phyloP scores from a whole-genome alignment of 2,329 filamentous ascomycete species.

The Exophiala sp. region DNA sequence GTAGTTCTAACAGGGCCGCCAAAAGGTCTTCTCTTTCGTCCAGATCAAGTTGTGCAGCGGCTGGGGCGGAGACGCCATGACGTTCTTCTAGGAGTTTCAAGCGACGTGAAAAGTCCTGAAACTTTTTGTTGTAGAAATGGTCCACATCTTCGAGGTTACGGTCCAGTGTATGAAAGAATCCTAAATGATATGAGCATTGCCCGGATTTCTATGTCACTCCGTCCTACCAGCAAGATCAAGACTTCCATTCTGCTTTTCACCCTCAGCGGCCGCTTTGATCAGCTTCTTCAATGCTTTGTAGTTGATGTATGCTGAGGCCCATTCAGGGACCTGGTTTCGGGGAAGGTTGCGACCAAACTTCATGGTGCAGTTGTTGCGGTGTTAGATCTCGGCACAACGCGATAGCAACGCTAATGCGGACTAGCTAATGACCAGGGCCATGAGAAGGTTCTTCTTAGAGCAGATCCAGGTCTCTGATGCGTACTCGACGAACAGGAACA shows the following conservation, averaged over 20 bases:
- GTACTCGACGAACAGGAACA: constrained; percentile 25
- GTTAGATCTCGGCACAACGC: background rate
- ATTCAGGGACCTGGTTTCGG: constrained; percentile 50
- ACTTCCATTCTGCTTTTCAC: constrained; percentile 65
- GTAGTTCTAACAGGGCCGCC: constrained; percentile 81
- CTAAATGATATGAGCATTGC: constrained; percentile 48
- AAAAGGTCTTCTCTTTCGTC: constrained; percentile 91
- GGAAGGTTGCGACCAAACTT: constrained; percentile 51
- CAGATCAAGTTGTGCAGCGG: constrained; percentile 70
- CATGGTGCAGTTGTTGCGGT: constrained; percentile 34
- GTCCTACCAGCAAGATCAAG: constrained; percentile 86
- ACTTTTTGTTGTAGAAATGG: constrained; percentile 95
- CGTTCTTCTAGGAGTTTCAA: constrained; percentile 82
- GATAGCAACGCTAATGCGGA: constrained; percentile 1
- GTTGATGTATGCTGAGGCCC: constrained; percentile 49
- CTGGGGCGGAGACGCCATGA: constrained; percentile 71
- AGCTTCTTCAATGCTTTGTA: constrained; percentile 76
- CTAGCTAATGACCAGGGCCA: background rate
- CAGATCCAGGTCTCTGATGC: constrained; percentile 17
- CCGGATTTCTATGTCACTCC: constrained; percentile 30
- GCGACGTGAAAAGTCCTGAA: constrained; percentile 76
- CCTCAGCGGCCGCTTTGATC: constrained; percentile 72
- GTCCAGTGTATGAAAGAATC: constrained; percentile 95
- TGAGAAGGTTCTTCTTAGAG: constrained; percentile 3
- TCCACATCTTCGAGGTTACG: constrained; percentile 97